A percentile compares a stretch with the other conserved stretches of the same genome.
Conservation (phyloP, 2,329 filamentous ascomycete genomes). For the Pyricularia sp. region DNA sequence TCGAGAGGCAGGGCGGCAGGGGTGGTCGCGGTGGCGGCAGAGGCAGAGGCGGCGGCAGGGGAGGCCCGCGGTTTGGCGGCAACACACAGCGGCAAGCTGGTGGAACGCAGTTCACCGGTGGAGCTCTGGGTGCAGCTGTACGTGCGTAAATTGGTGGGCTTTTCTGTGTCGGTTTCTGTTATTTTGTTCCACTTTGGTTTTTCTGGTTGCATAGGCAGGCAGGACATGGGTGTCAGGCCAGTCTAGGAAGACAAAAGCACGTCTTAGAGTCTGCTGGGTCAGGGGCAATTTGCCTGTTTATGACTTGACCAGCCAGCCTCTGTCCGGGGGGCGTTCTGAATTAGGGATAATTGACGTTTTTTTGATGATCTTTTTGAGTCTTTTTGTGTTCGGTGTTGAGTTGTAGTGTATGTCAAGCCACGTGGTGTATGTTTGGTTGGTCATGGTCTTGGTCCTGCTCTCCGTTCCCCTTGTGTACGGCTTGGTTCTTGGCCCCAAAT, state of each 20-base stretch:
- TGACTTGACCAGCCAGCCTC: slow-evolving; percentile 1
- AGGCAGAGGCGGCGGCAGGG: slow-evolving; percentile 54
- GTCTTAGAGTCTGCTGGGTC: slow-evolving; percentile 1
- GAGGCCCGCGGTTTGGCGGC: slow-evolving; percentile 48
- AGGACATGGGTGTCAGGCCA: slow-evolving; percentile 3
- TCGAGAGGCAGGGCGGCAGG: slow-evolving; percentile 82
- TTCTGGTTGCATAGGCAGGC: not conserved
- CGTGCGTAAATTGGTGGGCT: slow-evolving; percentile 34
- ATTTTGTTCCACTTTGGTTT: slow-evolving; percentile 1
- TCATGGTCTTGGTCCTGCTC: not conserved
- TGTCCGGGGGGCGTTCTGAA: slow-evolving; percentile 5
- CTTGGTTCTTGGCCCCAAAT: not conserved
- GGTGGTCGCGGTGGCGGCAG: slow-evolving; percentile 60
- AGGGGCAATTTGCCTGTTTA: not conserved
- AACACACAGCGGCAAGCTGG: slow-evolving; percentile 57
- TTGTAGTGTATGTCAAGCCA: not conserved
- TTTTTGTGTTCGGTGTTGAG: not conserved
- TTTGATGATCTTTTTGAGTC: not conserved
- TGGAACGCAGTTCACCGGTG: slow-evolving; percentile 73
- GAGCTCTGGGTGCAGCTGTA: slow-evolving; percentile 63
- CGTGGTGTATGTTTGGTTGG: not conserved
- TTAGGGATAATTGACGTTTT: slow-evolving; percentile 5
- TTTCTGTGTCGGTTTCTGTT: slow-evolving; percentile 2
- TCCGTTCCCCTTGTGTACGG: not conserved
- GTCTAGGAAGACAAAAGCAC: slow-evolving; percentile 5